Evolutionary conservation across 371 early-diverging fungal genomes (phyloP).

Genomic region (Gilbertella persicaria): DNA sequence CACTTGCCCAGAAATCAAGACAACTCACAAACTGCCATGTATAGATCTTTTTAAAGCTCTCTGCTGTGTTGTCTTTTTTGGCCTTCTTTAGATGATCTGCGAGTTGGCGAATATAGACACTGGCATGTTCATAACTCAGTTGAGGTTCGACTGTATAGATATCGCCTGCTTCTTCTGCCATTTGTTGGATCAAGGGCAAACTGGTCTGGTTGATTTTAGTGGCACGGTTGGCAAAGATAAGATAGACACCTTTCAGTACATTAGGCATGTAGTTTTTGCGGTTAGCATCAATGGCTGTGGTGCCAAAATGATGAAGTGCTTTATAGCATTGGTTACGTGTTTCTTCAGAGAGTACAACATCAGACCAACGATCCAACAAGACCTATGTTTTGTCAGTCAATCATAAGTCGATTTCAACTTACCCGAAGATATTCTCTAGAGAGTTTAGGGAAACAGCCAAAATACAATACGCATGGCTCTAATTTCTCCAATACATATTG

Average conservation of each 20-base stretch:
- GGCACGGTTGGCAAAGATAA: conserved; percentile 75
- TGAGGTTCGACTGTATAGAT: conserved; percentile 74
- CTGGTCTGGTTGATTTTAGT: conserved; percentile 75
- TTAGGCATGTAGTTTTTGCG: conserved; percentile 45
- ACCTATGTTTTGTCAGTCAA: too few relatives aligned
- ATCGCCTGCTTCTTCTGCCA: conserved; percentile 88
- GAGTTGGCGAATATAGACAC: conserved; percentile 88
- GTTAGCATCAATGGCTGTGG: conserved; percentile 34
- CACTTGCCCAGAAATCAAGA: conserved; percentile 85
- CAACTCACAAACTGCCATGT: conserved; percentile 94
- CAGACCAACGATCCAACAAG: conserved; percentile 64
- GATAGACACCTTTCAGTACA: conserved; percentile 74
- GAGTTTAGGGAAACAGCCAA: conserved; percentile 82
- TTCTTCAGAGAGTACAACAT: conserved; percentile 64
- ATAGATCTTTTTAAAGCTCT: conserved; percentile 84
- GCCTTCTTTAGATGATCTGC: conserved; percentile 87
- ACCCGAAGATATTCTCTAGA: conserved; percentile 80
- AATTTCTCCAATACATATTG: conserved; percentile 77
- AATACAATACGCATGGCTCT: conserved; percentile 71
- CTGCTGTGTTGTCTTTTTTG: conserved; percentile 74
- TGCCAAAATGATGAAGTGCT: conserved; percentile 32
- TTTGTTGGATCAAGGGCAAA: conserved; percentile 74
- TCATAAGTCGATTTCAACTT: too few relatives aligned
- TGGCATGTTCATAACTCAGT: conserved; percentile 82
- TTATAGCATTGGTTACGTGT: conserved; percentile 60